Evolutionary conservation across 345 rosid species (phyloP).

Genomic region (Cardamine chenopodiifolia): DNA sequence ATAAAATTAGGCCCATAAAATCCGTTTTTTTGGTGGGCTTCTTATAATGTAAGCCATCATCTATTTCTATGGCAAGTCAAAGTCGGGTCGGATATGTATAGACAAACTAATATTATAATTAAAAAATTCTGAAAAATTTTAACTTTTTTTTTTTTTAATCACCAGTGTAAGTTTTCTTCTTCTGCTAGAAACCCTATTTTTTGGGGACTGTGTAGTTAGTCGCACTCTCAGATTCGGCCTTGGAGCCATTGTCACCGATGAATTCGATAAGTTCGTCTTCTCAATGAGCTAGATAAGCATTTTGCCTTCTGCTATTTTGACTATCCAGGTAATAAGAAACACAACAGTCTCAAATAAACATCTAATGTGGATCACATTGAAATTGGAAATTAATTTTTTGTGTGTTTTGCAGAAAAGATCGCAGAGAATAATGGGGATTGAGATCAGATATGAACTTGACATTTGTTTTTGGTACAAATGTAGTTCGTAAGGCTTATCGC

Average conservation of each 20-base stretch:
- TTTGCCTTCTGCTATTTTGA: background rate
- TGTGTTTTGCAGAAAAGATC: conserved; percentile 27
- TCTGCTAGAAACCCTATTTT: conserved; percentile 34
- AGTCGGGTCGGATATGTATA: background rate
- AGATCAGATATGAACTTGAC: conserved; percentile 52
- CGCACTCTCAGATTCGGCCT: conserved; percentile 5
- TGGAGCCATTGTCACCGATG: conserved; percentile 22
- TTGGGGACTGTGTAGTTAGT: conserved; percentile 10
- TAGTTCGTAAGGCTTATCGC: conserved; percentile 48
- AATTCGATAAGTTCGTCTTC: conserved; percentile 17
- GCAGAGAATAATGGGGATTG: conserved; percentile 53
- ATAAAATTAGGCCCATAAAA: background rate
- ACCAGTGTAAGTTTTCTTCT: conserved; percentile 9
- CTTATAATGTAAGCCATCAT: background rate
- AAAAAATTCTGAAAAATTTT: background rate
- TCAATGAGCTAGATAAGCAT: conserved; percentile 22
- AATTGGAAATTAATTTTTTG: background rate
- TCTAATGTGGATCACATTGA: background rate
- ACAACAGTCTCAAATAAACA: background rate
- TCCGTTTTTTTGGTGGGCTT: background rate
- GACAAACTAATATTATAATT: background rate
- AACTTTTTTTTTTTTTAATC: background rate
- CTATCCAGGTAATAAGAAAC: conserved; percentile 13
- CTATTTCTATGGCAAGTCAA: background rate
- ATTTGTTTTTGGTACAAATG: conserved; percentile 49